Base-by-base conservation (phyloP, 2,329 filamentous ascomycete species). In the Claviceps africana region DNA sequence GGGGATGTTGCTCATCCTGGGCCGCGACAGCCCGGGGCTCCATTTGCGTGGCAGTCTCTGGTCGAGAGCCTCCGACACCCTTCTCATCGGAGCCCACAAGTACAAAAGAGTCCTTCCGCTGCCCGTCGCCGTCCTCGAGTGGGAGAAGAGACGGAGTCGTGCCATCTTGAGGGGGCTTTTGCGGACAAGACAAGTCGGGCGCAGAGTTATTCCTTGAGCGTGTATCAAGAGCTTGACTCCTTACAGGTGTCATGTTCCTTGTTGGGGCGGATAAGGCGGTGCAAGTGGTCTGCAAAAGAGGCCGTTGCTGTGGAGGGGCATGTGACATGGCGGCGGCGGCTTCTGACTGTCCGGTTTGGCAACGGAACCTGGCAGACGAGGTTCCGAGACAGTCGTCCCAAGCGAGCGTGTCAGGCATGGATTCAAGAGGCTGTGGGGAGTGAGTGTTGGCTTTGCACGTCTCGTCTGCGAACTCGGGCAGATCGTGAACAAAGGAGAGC, bases 391-490 rank as follows among this genome's bases (percentile, higher is more conserved):
- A 60, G 21, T 72, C 70, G 25, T 65, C 66, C 76, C 76, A 81
- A 59, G 68, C 69, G 56, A 79, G 62, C 4, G 78, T 81, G 65
- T 82, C 78, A 17, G 77, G 77, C 54, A 82, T 65, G 4, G 73
- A 74, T 35, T 64, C 64, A n/a, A 70, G 66, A 11, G 62, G 62
- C 13, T 56, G 56, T 17, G 65, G 58, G 53, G 33, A 21, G 9
- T 59, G 64, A 43, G 59, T 49, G 28, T 62, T 61, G 56, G 60
- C 57, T 52, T 53, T 56, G 54, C 56, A 55, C 51, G 54, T 54
- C 39, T 56, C 55, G 35, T 58, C 60, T 33, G 55, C 52, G 48
- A 64, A 60, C 46, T 64, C 61, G 46, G 60, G 58, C 30, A 62
- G 54, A 44, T 65, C 62, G 28, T 65, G 62, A 17, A 67, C 55